Evolutionary conservation across 306 rosid species (phyloP).

Genomic region (Prunus dulcis): DNA sequence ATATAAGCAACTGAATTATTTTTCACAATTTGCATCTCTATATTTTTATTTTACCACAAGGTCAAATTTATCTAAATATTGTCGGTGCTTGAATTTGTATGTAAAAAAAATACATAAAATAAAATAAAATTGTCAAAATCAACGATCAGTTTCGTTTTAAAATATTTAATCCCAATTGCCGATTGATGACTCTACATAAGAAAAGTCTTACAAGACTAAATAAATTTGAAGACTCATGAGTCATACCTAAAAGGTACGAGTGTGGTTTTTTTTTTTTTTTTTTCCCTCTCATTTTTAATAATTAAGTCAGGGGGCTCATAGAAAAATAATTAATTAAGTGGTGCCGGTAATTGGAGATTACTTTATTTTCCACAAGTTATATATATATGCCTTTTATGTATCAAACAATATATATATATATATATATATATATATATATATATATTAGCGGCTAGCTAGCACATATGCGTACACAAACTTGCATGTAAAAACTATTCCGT

Average conservation of each 20-base stretch:
- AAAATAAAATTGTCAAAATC: neutral
- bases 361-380: too few species aligned
- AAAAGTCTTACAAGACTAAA: too few species aligned
- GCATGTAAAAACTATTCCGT: neutral
- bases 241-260: neutral
- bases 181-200: neutral
- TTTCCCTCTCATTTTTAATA: neutral
- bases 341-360: neutral
- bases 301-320: too few species aligned
- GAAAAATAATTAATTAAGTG: neutral
- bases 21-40: too few species aligned
- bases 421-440: too few species aligned
- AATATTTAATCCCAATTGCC: neutral
- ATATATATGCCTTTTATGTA: too few species aligned
- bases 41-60: too few species aligned
- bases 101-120: neutral
- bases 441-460: neutral
- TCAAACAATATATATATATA: too few species aligned
- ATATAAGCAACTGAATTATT: too few species aligned
- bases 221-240: neutral
- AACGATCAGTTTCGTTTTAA: neutral
- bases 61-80: neutral
- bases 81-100: neutral
- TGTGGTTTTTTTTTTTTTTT: too few species aligned
- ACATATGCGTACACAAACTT: constrained; percentile 6